Evolutionary conservation across 164 flowering plant species (phyloP), one percentile per base, ranked within the genome.

Genomic region (Sedum album): DNA sequence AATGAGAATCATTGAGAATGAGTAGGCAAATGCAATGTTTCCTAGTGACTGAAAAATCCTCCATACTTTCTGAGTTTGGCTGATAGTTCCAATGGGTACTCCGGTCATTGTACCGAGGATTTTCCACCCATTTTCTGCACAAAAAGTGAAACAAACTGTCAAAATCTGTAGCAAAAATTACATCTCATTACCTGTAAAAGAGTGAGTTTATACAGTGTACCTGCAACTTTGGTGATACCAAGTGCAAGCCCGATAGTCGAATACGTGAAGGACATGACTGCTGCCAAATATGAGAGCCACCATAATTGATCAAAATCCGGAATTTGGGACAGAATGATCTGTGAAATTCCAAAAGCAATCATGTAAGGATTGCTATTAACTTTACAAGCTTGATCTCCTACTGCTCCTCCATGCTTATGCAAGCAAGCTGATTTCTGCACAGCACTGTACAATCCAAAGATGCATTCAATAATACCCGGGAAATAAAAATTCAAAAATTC

Each of bases 201-300:
- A n/a, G n/a, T n/a, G n/a, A n/a, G n/a, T n/a, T n/a, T n/a, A n/a
- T n/a, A n/a, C n/a, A n/a, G 48, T 26, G 25, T 65, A 86, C 93
- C 91, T 77, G 84, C 87, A 64, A 82, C 86, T 81, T 85, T 75
- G 63, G 76, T 81, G 39, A 88, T 70, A 25, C 91, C 91, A 23
- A 90, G 87, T 44, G 84, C 82, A 17, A 88, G 84, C 23, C 94
- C 92, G 21, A 83, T 83, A 1, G 78, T 15, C 15, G 94, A 86
- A 74, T 90, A 88, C 30, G 89, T 83, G 76, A 88, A 86, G 49
- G 96, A 88, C 93, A 90, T 88, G 49, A 84, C 46, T 31, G 96
- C 94, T 30, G 96, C 97, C 31, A 86, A 85, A 51, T 86, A 83
- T 6, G 97, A 89, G 68, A 89, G 89, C 93, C 96, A 89, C 88